These are phyloP conservation scores for Rhinocladiella mackenziei DNA, from an alignment of 2,329 filamentous ascomycete genomes.

Conservation along the genomic window DNA sequence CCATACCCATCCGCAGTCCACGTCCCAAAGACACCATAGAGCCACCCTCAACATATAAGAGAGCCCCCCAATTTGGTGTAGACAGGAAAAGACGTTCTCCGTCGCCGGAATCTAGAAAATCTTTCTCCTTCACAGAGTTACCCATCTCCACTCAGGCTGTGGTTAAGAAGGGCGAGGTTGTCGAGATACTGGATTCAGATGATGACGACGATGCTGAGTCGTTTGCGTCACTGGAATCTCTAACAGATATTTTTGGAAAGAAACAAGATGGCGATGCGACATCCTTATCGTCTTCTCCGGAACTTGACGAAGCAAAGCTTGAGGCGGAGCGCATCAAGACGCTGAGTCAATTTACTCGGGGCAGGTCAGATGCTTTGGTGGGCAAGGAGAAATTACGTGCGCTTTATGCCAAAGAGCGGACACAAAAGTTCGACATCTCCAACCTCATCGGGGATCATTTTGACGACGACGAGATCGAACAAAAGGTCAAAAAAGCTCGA, in stretches of 20 bases:
- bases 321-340: slow-evolving; percentile 23
- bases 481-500: slow-evolving; percentile 43
- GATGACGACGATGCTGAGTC: slow-evolving; percentile 67
- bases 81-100: not conserved
- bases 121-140: slow-evolving; percentile 30
- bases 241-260: slow-evolving; percentile 49
- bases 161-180: slow-evolving; percentile 52
- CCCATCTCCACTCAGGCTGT: slow-evolving; percentile 46
- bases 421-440: slow-evolving; percentile 20
- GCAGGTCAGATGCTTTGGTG: slow-evolving; percentile 20
- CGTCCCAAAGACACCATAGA: slow-evolving; percentile 8
- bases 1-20: slow-evolving; percentile 24
- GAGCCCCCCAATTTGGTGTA: slow-evolving; percentile 8
- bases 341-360: slow-evolving; percentile 22
- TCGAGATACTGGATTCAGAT: slow-evolving; percentile 57
- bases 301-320: slow-evolving; percentile 18
- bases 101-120: slow-evolving; percentile 26
- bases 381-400: slow-evolving; percentile 26
- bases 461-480: slow-evolving; percentile 57
- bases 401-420: slow-evolving; percentile 23
- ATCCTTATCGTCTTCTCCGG: slow-evolving; percentile 20
- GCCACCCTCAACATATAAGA: slow-evolving; percentile 16
- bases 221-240: slow-evolving; percentile 51
- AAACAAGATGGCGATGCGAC: slow-evolving; percentile 17
- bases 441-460: slow-evolving; percentile 56